phyloP scores from a whole-genome alignment of 805 yeast species.

The Debaryomyces castellii region DNA sequence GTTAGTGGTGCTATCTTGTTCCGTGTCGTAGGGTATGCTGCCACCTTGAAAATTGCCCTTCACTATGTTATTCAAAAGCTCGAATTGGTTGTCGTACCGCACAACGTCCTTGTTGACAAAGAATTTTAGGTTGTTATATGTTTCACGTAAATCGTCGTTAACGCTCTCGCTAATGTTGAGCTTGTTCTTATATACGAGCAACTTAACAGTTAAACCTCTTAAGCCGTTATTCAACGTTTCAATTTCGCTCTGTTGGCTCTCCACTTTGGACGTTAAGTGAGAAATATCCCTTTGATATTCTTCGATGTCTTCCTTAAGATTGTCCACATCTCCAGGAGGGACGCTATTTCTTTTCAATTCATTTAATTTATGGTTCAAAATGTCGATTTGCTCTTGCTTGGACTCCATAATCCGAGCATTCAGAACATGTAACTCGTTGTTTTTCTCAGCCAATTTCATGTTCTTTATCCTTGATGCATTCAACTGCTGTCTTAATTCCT shows the following conservation, averaged over 20 bases:
- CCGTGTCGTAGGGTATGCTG: neutral
- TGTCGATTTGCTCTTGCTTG: neutral
- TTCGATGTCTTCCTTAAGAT: neutral
- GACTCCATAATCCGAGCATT: neutral
- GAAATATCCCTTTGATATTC: neutral
- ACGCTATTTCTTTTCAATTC: neutral
- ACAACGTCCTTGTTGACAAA: neutral
- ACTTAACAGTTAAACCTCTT: neutral
- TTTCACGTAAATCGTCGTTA: neutral
- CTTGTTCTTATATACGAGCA: constrained; percentile 1
- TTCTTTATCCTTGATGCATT: constrained; percentile 1
- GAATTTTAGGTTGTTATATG: neutral
- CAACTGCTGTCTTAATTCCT: constrained; percentile 3
- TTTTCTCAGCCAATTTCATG: neutral
- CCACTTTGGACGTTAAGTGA: neutral
- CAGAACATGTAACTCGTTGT: neutral
- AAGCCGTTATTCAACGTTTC: neutral
- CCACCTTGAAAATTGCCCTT: neutral
- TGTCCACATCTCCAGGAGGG: neutral
- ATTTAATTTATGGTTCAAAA: neutral
- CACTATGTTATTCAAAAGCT: neutral
- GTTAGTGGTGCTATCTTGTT: neutral
- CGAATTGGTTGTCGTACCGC: neutral
- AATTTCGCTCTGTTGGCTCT: neutral
- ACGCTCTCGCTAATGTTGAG: neutral